Base-by-base conservation (phyloP, 2,329 filamentous ascomycete species). In the Colletotrichum graminicola region DNA sequence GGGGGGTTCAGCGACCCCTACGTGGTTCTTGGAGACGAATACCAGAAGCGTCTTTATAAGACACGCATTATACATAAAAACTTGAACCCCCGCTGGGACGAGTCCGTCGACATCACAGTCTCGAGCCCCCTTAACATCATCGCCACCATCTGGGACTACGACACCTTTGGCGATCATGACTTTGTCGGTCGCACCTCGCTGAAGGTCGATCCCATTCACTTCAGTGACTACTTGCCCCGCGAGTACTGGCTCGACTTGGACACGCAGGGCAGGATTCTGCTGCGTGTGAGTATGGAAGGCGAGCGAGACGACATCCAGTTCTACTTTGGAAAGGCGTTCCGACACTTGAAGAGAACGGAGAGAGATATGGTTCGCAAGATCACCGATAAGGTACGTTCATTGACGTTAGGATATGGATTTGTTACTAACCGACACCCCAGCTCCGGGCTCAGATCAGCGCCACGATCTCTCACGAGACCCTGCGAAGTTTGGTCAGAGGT, bases 221-320 rank as follows among this genome's bases (percentile, higher is more conserved):
- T 99, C 82, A 92, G 94, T 76, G 96, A 99, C 80, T 99, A 97
- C 79, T 86, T 98, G 75, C 96, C 96, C 21, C 90, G 95, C 74
- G 96, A 99, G 80, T 98, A 97, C 80, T 99, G 96, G 96, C 89
- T 99, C 23, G 95, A 98, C 78, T 88, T 99, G 57, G 96, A 99
- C 80, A 97, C 95, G 0, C 96, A 99, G 80, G 96, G 96, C 10
- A 89, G 95, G 62, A 82, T 99, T 41, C 83, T 99, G 68, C 89
- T 99, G 63, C 90, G 95, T 73, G 94, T 99, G 63, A 98, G 94
- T 79, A 99, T 99, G 96, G 96, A 99, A 83, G 96, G 96, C 62
- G 96, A 99, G 82, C 90, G 96, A 73, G 96, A 99, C 79, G 96
- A 99, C 79, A 99, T 99, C 70, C 94, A 98, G 77, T 99, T 99